A percentile compares a stretch with the other conserved stretches of the same genome.
These are phyloP conservation scores for Takakia lepidozioides DNA, from an alignment of 225 moss, liverwort and hornwort species.

Conservation along the genomic window DNA sequence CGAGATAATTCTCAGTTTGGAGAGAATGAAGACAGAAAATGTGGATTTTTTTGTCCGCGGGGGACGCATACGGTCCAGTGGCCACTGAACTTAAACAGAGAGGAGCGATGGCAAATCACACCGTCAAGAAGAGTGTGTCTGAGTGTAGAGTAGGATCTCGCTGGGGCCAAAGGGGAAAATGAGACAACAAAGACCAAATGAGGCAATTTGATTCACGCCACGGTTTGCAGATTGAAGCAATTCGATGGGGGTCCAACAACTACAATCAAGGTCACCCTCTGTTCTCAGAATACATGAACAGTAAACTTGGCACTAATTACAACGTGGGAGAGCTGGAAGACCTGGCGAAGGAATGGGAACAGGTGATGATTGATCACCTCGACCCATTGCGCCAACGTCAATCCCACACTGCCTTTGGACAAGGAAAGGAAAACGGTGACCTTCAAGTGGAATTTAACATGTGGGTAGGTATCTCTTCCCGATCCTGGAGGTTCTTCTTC, in stretches of 20 bases:
- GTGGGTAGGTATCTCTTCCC: constrained; percentile 71
- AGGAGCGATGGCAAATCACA: too few species aligned
- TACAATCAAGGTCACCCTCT: constrained; percentile 68
- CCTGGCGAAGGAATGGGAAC: constrained; percentile 64
- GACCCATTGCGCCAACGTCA: constrained; percentile 33
- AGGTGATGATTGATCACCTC: constrained; percentile 38
- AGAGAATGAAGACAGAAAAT: too few species aligned
- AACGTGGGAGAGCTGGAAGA: constrained; percentile 23
- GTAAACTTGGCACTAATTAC: constrained; percentile 19
- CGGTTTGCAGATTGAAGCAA: constrained; percentile 56
- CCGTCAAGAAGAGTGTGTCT: too few species aligned
- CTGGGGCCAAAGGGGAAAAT: too few species aligned
- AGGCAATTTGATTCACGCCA: too few species aligned
- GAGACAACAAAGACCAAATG: too few species aligned
- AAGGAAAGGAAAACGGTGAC: constrained; percentile 22
- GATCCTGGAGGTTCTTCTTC: too few species aligned
- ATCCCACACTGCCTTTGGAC: constrained; percentile 39
- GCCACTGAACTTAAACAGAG: too few species aligned
- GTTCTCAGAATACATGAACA: constrained; percentile 48
- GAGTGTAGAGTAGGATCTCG: too few species aligned
- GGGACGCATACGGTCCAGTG: too few species aligned
- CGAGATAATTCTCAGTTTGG: too few species aligned
- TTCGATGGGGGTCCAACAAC: constrained; percentile 87
- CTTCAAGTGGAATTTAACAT: constrained; percentile 81
- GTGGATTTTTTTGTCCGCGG: too few species aligned